Evolutionary conservation across 225 moss, liverwort and hornwort species (phyloP), one percentile per base, ranked within the genome.

Genomic region (Straminergon stramineum): DNA sequence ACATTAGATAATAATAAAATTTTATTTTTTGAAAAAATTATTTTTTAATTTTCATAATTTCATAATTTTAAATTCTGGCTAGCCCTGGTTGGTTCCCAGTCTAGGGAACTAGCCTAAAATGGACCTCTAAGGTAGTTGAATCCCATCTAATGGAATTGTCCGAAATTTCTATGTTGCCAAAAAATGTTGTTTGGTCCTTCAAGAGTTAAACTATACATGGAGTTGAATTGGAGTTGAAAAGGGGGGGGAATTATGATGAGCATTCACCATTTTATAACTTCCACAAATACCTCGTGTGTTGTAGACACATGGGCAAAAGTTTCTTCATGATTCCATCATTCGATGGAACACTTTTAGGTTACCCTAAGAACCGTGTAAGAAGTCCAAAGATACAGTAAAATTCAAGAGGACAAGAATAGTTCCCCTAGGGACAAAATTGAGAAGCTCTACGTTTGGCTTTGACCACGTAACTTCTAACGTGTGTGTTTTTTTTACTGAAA

Each of bases 231-330:
- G 30, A 75, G 9, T 43, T 45, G 30, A 74, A 17, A 17, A 30
- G 6, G 28, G 18, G 18, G 7, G 30, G 10, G 74, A 74, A 17
- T 45, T 28, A 6, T 11, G 1, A 31, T 31, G 11, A 48, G 30
- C 27, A 74, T 6, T 48, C 6, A 6, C 2, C 3, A 1, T 10
- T 45, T 10, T 11, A 11, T 31, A 75, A 75, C 48, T 31, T 31
- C 31, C 0, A 48, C 1, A 0, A 11, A 11, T 1, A 11, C 17
- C 17, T 48, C 7, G 18, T 11, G 11, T 0, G 0, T 0, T 17
- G 10, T 17, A 27, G 13, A 45, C 17, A 74, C 4, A 17, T 45
- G 4, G 10, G 4, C 6, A 45, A 74, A 17, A 2, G 7, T 75
- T 31, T 7, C 2, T 48, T 30, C 7, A 48, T 48, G 48, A 48